phyloP scores from a whole-genome alignment of 2,329 filamentous ascomycete genomes.

The Diaporthe eres region DNA sequence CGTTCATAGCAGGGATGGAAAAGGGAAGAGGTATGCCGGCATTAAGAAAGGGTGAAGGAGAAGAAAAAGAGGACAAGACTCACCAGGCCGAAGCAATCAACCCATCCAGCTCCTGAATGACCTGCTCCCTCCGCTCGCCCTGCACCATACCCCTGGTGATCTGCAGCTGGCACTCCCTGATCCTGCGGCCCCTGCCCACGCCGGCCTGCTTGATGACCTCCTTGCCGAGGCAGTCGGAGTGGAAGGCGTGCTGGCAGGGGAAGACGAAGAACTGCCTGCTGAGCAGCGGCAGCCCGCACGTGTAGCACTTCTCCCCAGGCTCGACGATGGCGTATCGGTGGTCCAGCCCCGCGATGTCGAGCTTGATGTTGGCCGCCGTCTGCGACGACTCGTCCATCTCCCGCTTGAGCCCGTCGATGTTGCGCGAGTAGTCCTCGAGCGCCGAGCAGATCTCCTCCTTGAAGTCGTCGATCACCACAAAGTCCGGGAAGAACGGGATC shows the following conservation, averaged over 20 bases:
- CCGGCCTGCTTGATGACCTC: conserved; percentile 88
- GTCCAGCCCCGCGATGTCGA: conserved; percentile 88
- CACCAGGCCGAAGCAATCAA: conserved; percentile 92
- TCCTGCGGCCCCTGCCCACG: conserved; percentile 80
- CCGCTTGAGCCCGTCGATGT: conserved; percentile 87
- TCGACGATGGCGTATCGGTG: conserved; percentile 96
- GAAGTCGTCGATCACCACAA: conserved; percentile 98
- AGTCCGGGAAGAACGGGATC: conserved; percentile 98
- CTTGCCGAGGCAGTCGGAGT: conserved; percentile 91
- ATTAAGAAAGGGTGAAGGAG: not conserved
- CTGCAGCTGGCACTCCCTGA: conserved; percentile 87
- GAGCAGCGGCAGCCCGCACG: conserved; percentile 87
- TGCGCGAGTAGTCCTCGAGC: conserved; percentile 91
- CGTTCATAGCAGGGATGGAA: not conserved
- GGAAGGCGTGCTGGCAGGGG: conserved; percentile 97
- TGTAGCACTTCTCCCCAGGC: conserved; percentile 93
- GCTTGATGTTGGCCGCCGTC: conserved; percentile 91
- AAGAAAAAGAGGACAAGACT: conserved; percentile 46
- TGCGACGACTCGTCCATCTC: conserved; percentile 97
- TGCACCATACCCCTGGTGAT: conserved; percentile 82
- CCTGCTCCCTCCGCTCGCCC: conserved; percentile 81
- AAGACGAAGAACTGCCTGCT: conserved; percentile 98
- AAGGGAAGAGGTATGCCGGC: conserved; percentile 1
- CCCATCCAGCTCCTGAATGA: conserved; percentile 91
- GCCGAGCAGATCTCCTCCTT: conserved; percentile 97